Conservation (phyloP, 2,329 filamentous ascomycete genomes). For the Leptographium wingfieldii region DNA sequence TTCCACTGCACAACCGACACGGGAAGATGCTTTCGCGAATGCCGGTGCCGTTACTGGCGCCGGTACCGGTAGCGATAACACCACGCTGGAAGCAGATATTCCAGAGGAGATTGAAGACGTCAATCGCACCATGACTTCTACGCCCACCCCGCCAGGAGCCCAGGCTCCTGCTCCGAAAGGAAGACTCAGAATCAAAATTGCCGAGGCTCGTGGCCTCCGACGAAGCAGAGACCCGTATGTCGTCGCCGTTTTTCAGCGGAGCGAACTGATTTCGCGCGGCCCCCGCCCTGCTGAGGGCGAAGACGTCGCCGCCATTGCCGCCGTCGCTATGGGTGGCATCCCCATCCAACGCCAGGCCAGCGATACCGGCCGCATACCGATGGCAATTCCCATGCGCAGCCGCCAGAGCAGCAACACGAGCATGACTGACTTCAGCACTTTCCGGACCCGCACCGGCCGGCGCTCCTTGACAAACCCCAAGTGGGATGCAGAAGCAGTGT, state of each 20-base stretch:
- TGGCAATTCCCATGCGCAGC: conserved; percentile 95
- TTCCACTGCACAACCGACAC: conserved; percentile 47
- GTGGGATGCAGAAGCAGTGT: conserved; percentile 91
- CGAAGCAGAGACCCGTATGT: conserved; percentile 86
- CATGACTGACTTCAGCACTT: conserved; percentile 50
- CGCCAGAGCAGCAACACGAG: conserved; percentile 95
- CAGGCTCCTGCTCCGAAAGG: conserved; percentile 65
- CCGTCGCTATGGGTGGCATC: conserved; percentile 33
- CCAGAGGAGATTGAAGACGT: conserved; percentile 2
- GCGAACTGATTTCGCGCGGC: conserved; percentile 86
- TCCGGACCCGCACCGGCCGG: conserved; percentile 44
- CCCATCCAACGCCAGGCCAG: conserved; percentile 58
- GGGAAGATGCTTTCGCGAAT: conserved; percentile 22
- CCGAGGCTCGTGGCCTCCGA: conserved; percentile 69
- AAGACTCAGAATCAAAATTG: conserved; percentile 79
- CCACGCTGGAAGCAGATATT: conserved; percentile 12
- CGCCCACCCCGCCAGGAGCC: conserved; percentile 38
- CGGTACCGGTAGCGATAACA: conserved; percentile 19
- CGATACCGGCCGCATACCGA: conserved; percentile 66
- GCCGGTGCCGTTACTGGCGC: conserved; percentile 9
- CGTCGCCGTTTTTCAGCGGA: conserved; percentile 91
- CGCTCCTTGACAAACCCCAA: conserved; percentile 66
- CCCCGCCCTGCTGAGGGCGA: conserved; percentile 53
- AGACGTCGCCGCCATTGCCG: conserved; percentile 33
- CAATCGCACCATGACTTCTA: conserved; percentile 36